Evolutionary conservation across 1,139 yeast species (phyloP).

Genomic region (Debaryomycetaceae sp.): DNA sequence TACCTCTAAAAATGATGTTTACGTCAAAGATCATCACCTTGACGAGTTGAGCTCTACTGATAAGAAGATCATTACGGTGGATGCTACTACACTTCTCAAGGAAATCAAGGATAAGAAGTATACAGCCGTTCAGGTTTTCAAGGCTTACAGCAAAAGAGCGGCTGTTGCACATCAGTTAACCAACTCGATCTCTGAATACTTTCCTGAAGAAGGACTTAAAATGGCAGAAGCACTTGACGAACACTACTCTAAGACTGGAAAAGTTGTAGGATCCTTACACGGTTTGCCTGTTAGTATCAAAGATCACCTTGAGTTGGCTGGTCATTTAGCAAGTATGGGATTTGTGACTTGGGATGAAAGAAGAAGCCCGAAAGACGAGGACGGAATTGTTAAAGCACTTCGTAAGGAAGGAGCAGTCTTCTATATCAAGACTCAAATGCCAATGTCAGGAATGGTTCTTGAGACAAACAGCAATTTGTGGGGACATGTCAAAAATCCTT

Average conservation of each 20-base stretch:
- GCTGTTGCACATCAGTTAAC: constrained; percentile 19
- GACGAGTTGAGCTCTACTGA: background rate
- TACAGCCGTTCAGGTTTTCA: constrained; percentile 24
- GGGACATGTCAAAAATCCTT: constrained; percentile 54
- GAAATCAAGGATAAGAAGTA: constrained; percentile 1
- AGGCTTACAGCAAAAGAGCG: constrained; percentile 24
- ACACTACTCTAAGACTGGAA: constrained; percentile 9
- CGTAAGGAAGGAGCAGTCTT: constrained; percentile 17
- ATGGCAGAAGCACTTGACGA: constrained; percentile 16
- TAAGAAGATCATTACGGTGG: background rate
- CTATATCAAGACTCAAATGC: constrained; percentile 47
- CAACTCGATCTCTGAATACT: constrained; percentile 20
- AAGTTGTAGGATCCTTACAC: constrained; percentile 15
- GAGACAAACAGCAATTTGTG: constrained; percentile 48
- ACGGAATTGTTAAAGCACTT: constrained; percentile 18
- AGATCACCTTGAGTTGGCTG: constrained; percentile 16
- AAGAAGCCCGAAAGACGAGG: constrained; percentile 15
- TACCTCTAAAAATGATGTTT: background rate
- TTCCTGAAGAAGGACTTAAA: constrained; percentile 17
- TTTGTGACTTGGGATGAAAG: constrained; percentile 17
- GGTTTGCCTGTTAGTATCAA: constrained; percentile 25
- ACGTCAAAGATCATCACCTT: background rate
- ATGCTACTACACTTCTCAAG: background rate
- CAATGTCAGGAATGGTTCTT: constrained; percentile 55
- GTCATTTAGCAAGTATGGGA: constrained; percentile 17